Conservation (phyloP, 1,284 basidiomycete genomes). For the Trichosporon inkin region DNA sequence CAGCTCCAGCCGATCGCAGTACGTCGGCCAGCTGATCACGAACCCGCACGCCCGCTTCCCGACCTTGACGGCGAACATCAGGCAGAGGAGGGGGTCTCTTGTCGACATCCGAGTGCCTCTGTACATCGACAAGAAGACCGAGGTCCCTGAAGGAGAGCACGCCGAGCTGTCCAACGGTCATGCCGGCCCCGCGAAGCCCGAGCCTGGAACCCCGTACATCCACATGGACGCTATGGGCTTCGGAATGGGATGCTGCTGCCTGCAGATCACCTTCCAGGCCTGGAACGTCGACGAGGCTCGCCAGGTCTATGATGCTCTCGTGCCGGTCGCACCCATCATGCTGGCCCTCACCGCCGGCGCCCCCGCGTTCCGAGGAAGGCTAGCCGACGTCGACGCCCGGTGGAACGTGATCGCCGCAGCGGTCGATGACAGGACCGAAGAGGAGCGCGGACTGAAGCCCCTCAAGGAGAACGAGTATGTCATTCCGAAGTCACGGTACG, state of each 20-base stretch:
- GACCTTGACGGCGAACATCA: slow-evolving; percentile 87
- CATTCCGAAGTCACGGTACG: slow-evolving; percentile 95
- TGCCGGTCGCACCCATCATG: slow-evolving; percentile 92
- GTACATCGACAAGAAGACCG: slow-evolving; percentile 79
- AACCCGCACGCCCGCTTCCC: slow-evolving; percentile 97
- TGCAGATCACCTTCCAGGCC: slow-evolving; percentile 97
- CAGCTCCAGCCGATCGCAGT: slow-evolving; percentile 71
- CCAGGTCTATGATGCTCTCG: slow-evolving; percentile 87
- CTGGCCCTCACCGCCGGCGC: slow-evolving; percentile 90
- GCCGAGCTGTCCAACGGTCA: slow-evolving; percentile 28
- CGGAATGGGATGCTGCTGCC: slow-evolving; percentile 98
- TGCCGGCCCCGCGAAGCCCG: slow-evolving; percentile 46
- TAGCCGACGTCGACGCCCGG: slow-evolving; percentile 93
- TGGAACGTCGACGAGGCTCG: slow-evolving; percentile 89
- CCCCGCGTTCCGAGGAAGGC: slow-evolving; percentile 87
- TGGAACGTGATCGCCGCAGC: slow-evolving; percentile 98
- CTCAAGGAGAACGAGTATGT: slow-evolving; percentile 66
- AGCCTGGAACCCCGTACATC: slow-evolving; percentile 61
- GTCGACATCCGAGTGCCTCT: slow-evolving; percentile 94
- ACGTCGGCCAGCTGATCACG: slow-evolving; percentile 91
- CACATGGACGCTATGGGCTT: slow-evolving; percentile 99
- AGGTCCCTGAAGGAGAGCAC: slow-evolving; percentile 30
- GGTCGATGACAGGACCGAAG: slow-evolving; percentile 92
- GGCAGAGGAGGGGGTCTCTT: slow-evolving; percentile 82
- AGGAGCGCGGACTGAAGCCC: slow-evolving; percentile 87